phyloP scores from a whole-genome alignment of 2,329 filamentous ascomycete species.

The Cladosporium halotolerans region DNA sequence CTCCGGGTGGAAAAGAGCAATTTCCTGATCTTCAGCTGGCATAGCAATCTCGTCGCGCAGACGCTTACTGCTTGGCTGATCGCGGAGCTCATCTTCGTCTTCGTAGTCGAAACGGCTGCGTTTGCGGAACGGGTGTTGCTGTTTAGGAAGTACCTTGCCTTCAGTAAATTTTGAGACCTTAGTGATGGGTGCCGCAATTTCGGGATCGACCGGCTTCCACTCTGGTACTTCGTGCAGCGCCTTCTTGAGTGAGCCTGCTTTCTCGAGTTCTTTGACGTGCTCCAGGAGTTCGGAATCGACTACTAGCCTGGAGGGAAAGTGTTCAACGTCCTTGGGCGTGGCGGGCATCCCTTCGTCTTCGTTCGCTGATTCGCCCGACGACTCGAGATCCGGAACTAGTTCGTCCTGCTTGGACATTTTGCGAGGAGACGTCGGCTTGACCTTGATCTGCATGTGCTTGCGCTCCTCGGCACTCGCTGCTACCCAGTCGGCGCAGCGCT shows the following conservation, averaged over 20 bases:
- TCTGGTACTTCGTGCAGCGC: constrained; percentile 25
- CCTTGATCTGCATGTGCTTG: constrained; percentile 61
- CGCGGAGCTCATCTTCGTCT: constrained; percentile 52
- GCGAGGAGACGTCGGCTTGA: constrained; percentile 33
- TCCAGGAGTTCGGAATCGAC: constrained; percentile 24
- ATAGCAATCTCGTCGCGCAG: constrained; percentile 43
- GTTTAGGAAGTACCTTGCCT: constrained; percentile 66
- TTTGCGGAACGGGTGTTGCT: constrained; percentile 62
- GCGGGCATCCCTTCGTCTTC: constrained; percentile 26
- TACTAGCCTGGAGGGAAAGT: constrained; percentile 19
- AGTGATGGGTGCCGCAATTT: background rate
- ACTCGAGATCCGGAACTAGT: constrained; percentile 26
- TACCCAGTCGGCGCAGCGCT: constrained; percentile 79
- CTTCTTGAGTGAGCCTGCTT: constrained; percentile 22
- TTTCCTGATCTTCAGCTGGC: constrained; percentile 63
- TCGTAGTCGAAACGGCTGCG: constrained; percentile 76
- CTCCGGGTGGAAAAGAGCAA: constrained; percentile 83
- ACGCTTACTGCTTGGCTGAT: constrained; percentile 33
- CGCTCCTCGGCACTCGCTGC: constrained; percentile 58
- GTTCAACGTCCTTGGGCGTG: constrained; percentile 19
- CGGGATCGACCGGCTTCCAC: background rate
- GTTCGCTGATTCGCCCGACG: constrained; percentile 24
- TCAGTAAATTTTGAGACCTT: constrained; percentile 76
- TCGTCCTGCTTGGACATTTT: constrained; percentile 20
- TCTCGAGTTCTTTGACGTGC: constrained; percentile 21